Evolutionary conservation across 345 rosid species (phyloP), one percentile per base, ranked within the genome.

Genomic region (Ricinus communis): DNA sequence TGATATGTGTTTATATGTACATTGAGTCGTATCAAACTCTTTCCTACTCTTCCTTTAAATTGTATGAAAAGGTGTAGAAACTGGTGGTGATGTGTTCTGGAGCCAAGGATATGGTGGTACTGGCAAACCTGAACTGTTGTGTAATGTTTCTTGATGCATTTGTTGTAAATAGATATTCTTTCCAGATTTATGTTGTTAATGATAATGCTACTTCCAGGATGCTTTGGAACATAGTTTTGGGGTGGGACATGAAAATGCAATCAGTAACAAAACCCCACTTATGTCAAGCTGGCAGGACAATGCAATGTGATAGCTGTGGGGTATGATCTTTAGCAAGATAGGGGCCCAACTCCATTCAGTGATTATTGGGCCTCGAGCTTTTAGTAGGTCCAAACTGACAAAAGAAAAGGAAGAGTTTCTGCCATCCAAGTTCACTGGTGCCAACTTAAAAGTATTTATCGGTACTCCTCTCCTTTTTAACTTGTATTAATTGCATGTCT

Each of bases 91-190:
- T 68, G 67, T 76, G 67, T 47, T 8, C 57, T 69, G 74, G 19
- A 53, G 78, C 57, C 68, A 57, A 24, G 70, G 54, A 5, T 50
- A 68, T 64, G 66, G 38, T 55, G 62, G 25, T 71, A 69, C 36
- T 70, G 80, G 38, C 59, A 46, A 66, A 78, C 67, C 45, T 57
- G 70, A 71, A 40, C 49, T 57, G 49, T 74, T 57, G 66, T 81
- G 79, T 41, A 71, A 67, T 72, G 56, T 69, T 59, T 62, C 13
- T 62, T 33, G 38, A 54, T 77, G 79, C 75, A 72, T 74, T 74
- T 66, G 76, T 63, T 81, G 87, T 79, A 72, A 43, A 81, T 84
- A 81, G 71, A 77, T 71, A 81, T 79, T 81, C 83, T 74, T 84
- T 79, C 31, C 46, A 8, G 21, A 31, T 68, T 31, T 41, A 56